phyloP scores from a whole-genome alignment of 768 basidiomycete genomes.

The Cystofilobasidium ferigula region DNA sequence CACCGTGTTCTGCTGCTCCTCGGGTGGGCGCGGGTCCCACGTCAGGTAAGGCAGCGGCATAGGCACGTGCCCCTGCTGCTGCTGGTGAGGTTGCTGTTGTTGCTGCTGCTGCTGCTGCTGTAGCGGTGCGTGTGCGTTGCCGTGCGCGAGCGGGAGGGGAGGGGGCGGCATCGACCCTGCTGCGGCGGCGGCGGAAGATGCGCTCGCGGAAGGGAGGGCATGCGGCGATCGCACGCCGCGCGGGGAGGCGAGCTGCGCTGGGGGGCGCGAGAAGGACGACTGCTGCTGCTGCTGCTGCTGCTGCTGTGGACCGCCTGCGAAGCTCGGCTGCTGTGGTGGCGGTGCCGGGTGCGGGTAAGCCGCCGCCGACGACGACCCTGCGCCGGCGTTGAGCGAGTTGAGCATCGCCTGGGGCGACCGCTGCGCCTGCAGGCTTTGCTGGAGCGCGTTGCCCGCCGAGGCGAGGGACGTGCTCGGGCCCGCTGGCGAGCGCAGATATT shows the following conservation, averaged over 20 bases:
- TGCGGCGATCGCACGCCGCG: too few species aligned
- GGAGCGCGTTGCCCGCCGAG: not conserved
- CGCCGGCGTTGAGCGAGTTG: not conserved
- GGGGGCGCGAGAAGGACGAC: too few species aligned
- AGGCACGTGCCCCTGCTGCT: not conserved
- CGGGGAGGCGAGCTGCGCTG: too few species aligned
- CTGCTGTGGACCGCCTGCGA: too few species aligned
- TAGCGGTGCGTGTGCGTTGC: constrained; percentile 7
- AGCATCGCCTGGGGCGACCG: not conserved
- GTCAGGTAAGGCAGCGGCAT: constrained; percentile 22
- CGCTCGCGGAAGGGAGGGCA: too few species aligned
- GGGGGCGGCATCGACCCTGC: not conserved
- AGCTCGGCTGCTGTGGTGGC: too few species aligned
- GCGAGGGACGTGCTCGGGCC: too few species aligned
- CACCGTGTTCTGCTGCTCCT: constrained; percentile 11
- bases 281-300: too few species aligned
- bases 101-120: not conserved
- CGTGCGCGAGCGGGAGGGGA: not conserved
- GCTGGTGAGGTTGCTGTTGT: not conserved
- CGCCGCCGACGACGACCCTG: not conserved
- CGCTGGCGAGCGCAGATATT: not conserved
- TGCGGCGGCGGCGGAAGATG: not conserved
- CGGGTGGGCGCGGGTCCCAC: constrained; percentile 22
- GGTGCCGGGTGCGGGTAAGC: too few species aligned
- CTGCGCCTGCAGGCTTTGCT: constrained; percentile 2